These are phyloP conservation scores for Chlorella sp. DNA, from an alignment of 139 green algal genomes.

Conservation along the genomic window DNA sequence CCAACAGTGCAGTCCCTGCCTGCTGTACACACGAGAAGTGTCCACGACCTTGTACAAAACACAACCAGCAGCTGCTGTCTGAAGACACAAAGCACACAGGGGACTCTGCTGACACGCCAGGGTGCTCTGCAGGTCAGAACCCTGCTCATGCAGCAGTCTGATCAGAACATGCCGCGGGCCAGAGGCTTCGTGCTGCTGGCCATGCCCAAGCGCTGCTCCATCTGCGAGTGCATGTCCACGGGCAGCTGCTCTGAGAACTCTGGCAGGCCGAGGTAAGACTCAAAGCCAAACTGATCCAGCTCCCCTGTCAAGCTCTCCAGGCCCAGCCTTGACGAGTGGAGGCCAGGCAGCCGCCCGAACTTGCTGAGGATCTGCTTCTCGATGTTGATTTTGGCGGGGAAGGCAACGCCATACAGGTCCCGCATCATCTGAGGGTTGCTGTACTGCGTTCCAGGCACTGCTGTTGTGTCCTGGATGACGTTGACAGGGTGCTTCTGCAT, in stretches of 20 bases:
- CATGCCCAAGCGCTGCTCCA: conserved; percentile 53
- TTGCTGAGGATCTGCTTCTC: conserved; percentile 69
- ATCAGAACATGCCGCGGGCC: conserved; percentile 9
- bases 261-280: conserved; percentile 59
- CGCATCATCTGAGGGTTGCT: conserved; percentile 50
- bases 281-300: conserved; percentile 74
- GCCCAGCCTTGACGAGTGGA: conserved; percentile 62
- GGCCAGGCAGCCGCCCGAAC: conserved; percentile 53
- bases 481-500: conserved; percentile 55
- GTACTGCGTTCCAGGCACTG: too few species aligned
- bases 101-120: too few species aligned
- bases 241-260: conserved; percentile 29
- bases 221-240: conserved; percentile 59
- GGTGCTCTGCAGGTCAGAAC: too few species aligned
- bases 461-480: conserved; percentile 63
- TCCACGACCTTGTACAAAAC: too few species aligned
- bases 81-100: too few species aligned
- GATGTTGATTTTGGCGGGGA: conserved; percentile 68
- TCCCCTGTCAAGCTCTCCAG: conserved; percentile 64
- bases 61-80: too few species aligned
- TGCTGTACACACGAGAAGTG: too few species aligned
- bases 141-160: too few species aligned
- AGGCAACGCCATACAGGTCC: conserved; percentile 65
- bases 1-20: too few species aligned
- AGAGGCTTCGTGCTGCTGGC: conserved; percentile 2